These are phyloP conservation scores for Alternaria arborescens DNA, from an alignment of 2,329 filamentous ascomycete genomes.

Conservation along the genomic window DNA sequence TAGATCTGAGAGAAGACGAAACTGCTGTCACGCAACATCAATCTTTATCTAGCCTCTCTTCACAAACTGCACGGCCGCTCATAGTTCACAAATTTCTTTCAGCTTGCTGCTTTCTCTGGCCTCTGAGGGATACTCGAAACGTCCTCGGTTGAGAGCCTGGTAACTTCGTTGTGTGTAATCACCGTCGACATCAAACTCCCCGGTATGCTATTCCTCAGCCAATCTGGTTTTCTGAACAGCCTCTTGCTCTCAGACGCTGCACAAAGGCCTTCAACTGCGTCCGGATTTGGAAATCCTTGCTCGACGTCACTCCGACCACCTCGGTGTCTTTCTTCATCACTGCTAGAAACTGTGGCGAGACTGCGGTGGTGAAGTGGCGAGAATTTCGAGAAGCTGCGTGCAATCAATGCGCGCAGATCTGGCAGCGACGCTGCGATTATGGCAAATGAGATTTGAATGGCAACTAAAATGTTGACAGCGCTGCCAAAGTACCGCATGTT, in stretches of 20 bases:
- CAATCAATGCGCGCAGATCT: slow-evolving; percentile 35
- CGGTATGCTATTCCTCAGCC: slow-evolving; percentile 31
- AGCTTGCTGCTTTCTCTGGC: not conserved
- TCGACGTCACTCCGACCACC: slow-evolving; percentile 14
- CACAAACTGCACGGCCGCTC: not conserved
- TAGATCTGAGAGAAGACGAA: not conserved
- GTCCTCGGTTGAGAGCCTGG: slow-evolving; percentile 3
- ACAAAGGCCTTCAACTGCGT: slow-evolving; percentile 6
- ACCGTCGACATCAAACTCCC: slow-evolving; percentile 30
- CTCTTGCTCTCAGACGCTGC: slow-evolving; percentile 8
- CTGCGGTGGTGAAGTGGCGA: slow-evolving; percentile 36
- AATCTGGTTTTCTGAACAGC: slow-evolving; percentile 29
- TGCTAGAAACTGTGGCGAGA: slow-evolving; percentile 17
- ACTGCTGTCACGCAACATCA: not conserved
- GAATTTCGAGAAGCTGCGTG: slow-evolving; percentile 29
- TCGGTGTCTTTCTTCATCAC: not conserved
- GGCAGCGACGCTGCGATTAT: slow-evolving; percentile 40
- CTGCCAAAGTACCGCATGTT: slow-evolving; percentile 35
- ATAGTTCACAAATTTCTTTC: not conserved
- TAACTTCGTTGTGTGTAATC: slow-evolving; percentile 22
- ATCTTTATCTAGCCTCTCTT: not conserved
- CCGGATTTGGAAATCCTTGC: not conserved
- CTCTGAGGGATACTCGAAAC: not conserved
- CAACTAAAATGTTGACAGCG: slow-evolving; percentile 37
- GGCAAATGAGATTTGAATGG: slow-evolving; percentile 36